Conservation (phyloP, 306 rosid species). For the barrel medic (Medicago truncatula) region DNA sequence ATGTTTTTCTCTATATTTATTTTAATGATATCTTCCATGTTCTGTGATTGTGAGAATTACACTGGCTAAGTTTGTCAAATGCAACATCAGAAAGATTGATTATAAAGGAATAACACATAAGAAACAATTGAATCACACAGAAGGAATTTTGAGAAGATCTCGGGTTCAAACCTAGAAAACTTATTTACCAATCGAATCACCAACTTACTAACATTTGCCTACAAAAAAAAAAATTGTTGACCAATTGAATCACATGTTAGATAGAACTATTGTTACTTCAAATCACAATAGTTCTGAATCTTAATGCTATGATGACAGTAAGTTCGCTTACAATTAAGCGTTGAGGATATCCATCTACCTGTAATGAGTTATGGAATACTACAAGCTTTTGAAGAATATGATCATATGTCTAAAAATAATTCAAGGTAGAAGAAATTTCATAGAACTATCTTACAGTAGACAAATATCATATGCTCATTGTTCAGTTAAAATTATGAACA, state of each 20-base stretch:
- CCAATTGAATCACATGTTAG: not conserved
- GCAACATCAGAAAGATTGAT: conserved; percentile 20
- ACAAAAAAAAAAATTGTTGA: not conserved
- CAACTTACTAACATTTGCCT: too few relatives aligned
- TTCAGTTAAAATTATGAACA: conserved; percentile 35
- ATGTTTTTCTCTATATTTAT: conserved; percentile 32
- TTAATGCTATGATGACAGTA: not conserved
- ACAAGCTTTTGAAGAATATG: conserved; percentile 11
- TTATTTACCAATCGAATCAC: too few relatives aligned
- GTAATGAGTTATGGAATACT: conserved; percentile 3
- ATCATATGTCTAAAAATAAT: conserved; percentile 2
- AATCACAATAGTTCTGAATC: not conserved
- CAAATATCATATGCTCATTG: conserved; percentile 7
- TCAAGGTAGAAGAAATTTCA: not conserved
- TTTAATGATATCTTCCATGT: not conserved
- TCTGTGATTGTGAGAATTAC: not conserved
- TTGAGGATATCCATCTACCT: conserved; percentile 11
- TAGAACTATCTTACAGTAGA: not conserved
- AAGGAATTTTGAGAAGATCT: too few relatives aligned
- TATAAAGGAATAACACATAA: not conserved
- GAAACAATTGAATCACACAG: conserved; percentile 21
- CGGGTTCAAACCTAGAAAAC: not conserved
- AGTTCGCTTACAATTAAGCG: not conserved
- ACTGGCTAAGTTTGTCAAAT: conserved; percentile 37
- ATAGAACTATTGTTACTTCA: not conserved